A percentile compares a stretch with the other conserved stretches of the same genome.
phyloP scores from a whole-genome alignment of 2,329 filamentous ascomycete genomes.

The Eutypa lata region DNA sequence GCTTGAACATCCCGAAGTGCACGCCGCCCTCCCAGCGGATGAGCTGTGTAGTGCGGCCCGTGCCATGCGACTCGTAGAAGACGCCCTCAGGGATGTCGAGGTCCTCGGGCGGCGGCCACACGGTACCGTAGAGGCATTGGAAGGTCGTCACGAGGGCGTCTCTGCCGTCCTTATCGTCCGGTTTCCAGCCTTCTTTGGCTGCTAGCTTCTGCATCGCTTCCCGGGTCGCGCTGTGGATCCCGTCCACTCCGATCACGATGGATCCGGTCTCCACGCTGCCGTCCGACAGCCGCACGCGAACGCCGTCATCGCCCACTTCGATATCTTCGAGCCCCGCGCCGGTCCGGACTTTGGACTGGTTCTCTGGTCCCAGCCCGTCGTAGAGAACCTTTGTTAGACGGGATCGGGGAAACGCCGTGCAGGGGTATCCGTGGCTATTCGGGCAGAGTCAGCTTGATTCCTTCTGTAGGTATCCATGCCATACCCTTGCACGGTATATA shows the following conservation, averaged over 20 bases:
- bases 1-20: background rate
- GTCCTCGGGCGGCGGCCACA: background rate
- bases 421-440: conserved; percentile 1
- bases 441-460: background rate
- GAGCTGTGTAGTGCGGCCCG: background rate
- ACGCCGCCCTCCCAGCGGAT: background rate
- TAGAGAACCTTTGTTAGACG: background rate
- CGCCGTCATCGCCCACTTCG: background rate
- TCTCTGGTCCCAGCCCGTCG: background rate
- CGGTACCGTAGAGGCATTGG: conserved; percentile 1
- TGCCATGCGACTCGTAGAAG: conserved; percentile 1
- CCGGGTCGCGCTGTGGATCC: background rate
- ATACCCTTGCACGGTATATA: background rate
- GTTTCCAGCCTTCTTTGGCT: too few relatives aligned
- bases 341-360: background rate
- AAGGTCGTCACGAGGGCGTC: background rate
- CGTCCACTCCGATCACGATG: background rate
- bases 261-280: background rate
- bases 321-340: background rate
- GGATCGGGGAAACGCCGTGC: background rate
- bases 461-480: background rate
- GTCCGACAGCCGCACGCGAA: background rate
- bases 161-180: too few relatives aligned
- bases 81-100: background rate
- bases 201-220: background rate